phyloP scores from a whole-genome alignment of 148 eudicot genomes.

The Tetragonia tetragonoides region DNA sequence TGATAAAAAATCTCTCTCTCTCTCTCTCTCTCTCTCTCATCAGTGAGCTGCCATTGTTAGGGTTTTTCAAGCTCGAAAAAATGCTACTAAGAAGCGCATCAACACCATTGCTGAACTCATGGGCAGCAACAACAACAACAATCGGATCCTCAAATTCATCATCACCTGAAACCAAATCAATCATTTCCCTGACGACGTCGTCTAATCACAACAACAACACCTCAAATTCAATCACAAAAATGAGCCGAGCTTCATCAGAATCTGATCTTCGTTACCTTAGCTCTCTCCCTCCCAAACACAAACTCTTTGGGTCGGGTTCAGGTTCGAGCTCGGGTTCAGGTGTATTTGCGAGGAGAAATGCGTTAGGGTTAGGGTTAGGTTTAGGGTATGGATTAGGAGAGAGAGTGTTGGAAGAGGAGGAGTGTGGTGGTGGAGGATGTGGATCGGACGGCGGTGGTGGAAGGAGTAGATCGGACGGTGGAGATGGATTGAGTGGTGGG shows the following conservation, averaged over 20 bases:
- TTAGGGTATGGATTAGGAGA: conserved; percentile 1
- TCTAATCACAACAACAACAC: background rate
- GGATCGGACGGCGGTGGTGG: conserved; percentile 20
- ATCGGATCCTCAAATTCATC: conserved; percentile 14
- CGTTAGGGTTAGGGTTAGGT: conserved; percentile 26
- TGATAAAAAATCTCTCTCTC: background rate
- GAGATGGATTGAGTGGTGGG: conserved; percentile 26
- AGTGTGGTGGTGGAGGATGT: conserved; percentile 9
- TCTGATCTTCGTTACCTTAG: conserved; percentile 34
- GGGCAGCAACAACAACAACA: conserved; percentile 21
- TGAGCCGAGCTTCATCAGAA: conserved; percentile 40
- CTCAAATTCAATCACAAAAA: background rate
- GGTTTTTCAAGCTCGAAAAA: background rate
- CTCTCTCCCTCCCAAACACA: conserved; percentile 12
- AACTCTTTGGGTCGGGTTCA: conserved; percentile 5
- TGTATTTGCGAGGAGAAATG: conserved; percentile 21
- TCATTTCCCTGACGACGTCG: background rate
- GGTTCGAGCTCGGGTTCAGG: conserved; percentile 13
- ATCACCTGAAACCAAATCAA: conserved; percentile 9
- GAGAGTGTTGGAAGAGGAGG: background rate
- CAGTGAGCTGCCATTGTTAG: background rate
- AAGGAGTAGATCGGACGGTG: conserved; percentile 8
- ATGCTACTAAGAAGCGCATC: conserved; percentile 60
- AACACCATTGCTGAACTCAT: conserved; percentile 43
- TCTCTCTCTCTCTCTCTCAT: background rate